Base-by-base conservation (phyloP, 805 yeast species). In the Saccharomycopsis capsularis region DNA sequence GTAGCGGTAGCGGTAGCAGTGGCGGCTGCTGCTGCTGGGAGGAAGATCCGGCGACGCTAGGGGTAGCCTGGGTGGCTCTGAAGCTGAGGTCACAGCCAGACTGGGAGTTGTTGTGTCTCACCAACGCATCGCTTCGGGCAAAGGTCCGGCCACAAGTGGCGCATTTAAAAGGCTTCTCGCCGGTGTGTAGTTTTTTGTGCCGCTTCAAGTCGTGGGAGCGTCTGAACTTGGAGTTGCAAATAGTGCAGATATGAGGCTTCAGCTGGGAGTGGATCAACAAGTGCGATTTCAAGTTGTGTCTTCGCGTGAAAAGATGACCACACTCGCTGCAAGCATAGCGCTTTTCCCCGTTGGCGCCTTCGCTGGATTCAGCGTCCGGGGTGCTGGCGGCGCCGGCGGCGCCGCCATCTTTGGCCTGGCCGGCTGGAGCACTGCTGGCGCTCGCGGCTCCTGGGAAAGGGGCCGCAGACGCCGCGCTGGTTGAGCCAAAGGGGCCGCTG, bases 141-240 rank as follows among this genome's bases (percentile, higher is more conserved):
- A 85, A 85, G 38, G 70, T 66, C 41, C 83, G 70, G 15, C 75
- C 74, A 65, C 95, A 85, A 42, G 68, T 67, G 18, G 65, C 65
- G 61, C 95, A 85, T 38, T 60, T 64, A 60, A 67, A 80, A 1
- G 91, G 90, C 60, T 76, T 80, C 55, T 79, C 87, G 21, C 91
- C 91, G 0, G 88, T 76, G 59, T 85, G 95, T 32, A 82, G 69
- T 62, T 82, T 82, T 50, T 75, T 76, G 59, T 85, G 95, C 46
- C 95, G 71, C 58, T 79, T 83, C 58, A 86, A 68, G 61, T 86
- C 95, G 61, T 85, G 90, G 27, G 78, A 73, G 42, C 95, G 70
- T 52, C 93, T 72, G 62, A 86, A 85, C 55, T 70, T 74, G 42
- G 76, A 68, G 46, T 71, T 66, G 59, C 95, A 85, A 25, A 73